These are phyloP conservation scores for Fusarium clavum DNA, from an alignment of 2,329 filamentous ascomycete genomes.

Conservation along the genomic window DNA sequence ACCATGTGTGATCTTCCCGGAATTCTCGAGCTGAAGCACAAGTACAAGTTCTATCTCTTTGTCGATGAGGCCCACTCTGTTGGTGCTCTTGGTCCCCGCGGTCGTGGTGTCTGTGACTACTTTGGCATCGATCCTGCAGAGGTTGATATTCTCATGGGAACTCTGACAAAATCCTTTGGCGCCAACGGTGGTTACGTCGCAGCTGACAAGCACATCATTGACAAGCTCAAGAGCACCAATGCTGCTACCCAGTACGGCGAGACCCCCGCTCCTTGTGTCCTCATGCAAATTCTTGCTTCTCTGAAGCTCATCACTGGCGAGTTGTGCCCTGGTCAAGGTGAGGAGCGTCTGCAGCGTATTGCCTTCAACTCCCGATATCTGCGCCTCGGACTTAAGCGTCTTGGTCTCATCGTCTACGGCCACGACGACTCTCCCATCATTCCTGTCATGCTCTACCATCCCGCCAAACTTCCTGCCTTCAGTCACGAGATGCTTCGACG, in stretches of 20 bases:
- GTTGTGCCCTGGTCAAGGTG: slow-evolving; percentile 87
- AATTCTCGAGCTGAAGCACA: slow-evolving; percentile 85
- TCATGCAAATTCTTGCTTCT: slow-evolving; percentile 90
- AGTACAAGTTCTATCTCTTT: slow-evolving; percentile 97
- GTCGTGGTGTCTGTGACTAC: slow-evolving; percentile 96
- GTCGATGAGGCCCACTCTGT: slow-evolving; percentile 97
- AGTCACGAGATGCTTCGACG: slow-evolving; percentile 98
- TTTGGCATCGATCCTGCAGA: slow-evolving; percentile 89
- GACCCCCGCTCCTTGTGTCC: slow-evolving; percentile 85
- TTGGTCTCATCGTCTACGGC: slow-evolving; percentile 96
- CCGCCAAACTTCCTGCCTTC: slow-evolving; percentile 98
- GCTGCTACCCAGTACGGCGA: slow-evolving; percentile 89
- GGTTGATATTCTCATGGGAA: slow-evolving; percentile 97
- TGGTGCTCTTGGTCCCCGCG: slow-evolving; percentile 87
- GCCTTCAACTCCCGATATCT: slow-evolving; percentile 99
- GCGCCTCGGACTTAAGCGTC: slow-evolving; percentile 94
- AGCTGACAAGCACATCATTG: slow-evolving; percentile 88
- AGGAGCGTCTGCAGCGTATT: slow-evolving; percentile 93
- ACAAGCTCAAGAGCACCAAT: slow-evolving; percentile 88
- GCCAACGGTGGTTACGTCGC: slow-evolving; percentile 97
- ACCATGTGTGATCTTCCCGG: slow-evolving; percentile 98
- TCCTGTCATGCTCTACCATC: slow-evolving; percentile 93
- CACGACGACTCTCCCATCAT: slow-evolving; percentile 99
- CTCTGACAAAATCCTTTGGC: slow-evolving; percentile 97
- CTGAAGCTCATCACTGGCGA: slow-evolving; percentile 92